These are phyloP conservation scores for Eucalyptus marginata DNA, from an alignment of 345 rosid species.

Conservation along the genomic window DNA sequence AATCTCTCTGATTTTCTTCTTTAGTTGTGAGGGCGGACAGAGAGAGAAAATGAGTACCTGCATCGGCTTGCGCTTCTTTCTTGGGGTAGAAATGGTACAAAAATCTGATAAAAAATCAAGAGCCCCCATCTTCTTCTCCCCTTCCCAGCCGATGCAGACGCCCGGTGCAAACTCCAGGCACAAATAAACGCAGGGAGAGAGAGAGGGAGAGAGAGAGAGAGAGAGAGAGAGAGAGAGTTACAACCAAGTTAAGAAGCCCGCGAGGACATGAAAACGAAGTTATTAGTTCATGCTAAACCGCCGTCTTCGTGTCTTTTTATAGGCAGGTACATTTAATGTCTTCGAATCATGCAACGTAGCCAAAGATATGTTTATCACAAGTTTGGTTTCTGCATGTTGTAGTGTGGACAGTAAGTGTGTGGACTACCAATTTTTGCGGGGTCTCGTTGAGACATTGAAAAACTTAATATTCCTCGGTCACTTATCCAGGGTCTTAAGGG, in stretches of 20 bases:
- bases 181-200: not conserved
- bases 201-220: not conserved
- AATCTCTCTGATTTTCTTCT: not conserved
- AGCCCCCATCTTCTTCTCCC: conserved; percentile 17
- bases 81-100: not conserved
- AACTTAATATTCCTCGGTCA: not conserved
- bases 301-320: not conserved
- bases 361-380: not conserved
- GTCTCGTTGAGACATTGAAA: not conserved
- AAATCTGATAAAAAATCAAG: conserved; percentile 21
- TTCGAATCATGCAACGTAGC: not conserved
- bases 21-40: not conserved
- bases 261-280: not conserved
- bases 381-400: not conserved
- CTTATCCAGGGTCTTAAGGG: not conserved
- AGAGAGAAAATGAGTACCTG: conserved; percentile 6
- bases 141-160: not conserved
- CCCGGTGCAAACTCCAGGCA: not conserved
- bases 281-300: not conserved
- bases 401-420: not conserved
- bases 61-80: conserved; percentile 27
- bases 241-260: not conserved
- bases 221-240: not conserved
- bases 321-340: not conserved
- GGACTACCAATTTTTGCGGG: not conserved